Conservation (phyloP, 1,284 basidiomycete genomes). For the Moesziomyces sp. region DNA sequence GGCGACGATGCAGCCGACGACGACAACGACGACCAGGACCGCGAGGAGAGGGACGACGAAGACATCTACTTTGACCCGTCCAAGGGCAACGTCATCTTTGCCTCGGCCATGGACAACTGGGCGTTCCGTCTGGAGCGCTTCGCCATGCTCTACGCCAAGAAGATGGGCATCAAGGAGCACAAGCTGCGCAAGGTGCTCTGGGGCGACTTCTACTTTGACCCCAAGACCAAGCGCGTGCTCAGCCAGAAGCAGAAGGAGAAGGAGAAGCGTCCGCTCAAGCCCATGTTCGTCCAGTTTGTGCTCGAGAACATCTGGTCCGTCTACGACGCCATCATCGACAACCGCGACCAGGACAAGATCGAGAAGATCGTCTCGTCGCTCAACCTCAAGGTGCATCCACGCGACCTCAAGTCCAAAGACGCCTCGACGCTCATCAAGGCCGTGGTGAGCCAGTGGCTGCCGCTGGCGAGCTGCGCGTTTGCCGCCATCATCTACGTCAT, state of each 20-base stretch:
- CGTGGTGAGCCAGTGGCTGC: conserved; percentile 96
- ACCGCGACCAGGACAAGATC: conserved; percentile 74
- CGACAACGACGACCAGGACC: conserved; percentile 41
- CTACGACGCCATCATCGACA: conserved; percentile 71
- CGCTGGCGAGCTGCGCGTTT: conserved; percentile 91
- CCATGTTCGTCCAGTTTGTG: conserved; percentile 98
- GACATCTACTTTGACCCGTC: conserved; percentile 98
- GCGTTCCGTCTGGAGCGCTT: conserved; percentile 95
- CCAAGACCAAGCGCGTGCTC: conserved; percentile 93
- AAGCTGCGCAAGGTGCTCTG: conserved; percentile 89
- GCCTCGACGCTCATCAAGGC: conserved; percentile 82
- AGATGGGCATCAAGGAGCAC: conserved; percentile 88
- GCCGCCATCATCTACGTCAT: conserved; percentile 91
- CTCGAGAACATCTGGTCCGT: conserved; percentile 97
- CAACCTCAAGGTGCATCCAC: conserved; percentile 83
- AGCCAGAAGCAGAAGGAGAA: conserved; percentile 85
- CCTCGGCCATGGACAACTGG: conserved; percentile 96
- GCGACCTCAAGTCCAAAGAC: conserved; percentile 93
- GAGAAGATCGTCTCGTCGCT: conserved; percentile 87
- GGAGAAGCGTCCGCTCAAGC: conserved; percentile 80
- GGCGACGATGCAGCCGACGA: conserved; percentile 74
- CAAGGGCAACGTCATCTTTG: conserved; percentile 95
- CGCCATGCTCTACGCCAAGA: conserved; percentile 88
- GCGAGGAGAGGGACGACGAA: conserved; percentile 87
- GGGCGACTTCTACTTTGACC: conserved; percentile 98